Evolutionary conservation across 169 alveolate species (phyloP).

Genomic region (Cryptosporidium bovis): DNA sequence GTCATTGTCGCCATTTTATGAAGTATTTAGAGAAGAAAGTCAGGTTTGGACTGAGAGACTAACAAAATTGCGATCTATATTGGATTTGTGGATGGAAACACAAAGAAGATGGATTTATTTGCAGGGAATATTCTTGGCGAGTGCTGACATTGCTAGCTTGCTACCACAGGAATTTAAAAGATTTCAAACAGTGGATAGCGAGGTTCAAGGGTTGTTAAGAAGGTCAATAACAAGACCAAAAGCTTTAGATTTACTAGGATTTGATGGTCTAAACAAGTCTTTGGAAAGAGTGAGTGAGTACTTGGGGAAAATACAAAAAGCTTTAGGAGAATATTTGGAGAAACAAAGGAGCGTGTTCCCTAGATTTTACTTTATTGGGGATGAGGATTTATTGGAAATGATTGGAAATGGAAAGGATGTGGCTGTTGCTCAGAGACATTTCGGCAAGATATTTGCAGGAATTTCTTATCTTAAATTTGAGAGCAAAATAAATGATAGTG

Average conservation of each 20-base stretch:
- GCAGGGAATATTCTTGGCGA: conserved; percentile 96
- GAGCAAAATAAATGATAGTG: conserved; percentile 84
- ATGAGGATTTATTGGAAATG: conserved; percentile 97
- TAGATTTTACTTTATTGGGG: conserved; percentile 98
- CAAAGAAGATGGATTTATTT: conserved; percentile 97
- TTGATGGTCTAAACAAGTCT: conserved; percentile 91
- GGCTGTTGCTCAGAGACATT: conserved; percentile 92
- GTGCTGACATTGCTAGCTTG: conserved; percentile 95
- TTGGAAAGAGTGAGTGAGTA: conserved; percentile 93
- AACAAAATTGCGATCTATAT: conserved; percentile 89
- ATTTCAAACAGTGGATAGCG: conserved; percentile 94
- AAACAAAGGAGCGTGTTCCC: conserved; percentile 97
- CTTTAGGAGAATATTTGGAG: conserved; percentile 95
- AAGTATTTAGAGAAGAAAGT: conserved; percentile 94
- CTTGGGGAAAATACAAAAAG: conserved; percentile 94
- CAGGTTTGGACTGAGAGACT: conserved; percentile 96
- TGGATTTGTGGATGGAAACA: conserved; percentile 97
- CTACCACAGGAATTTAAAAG: conserved; percentile 93
- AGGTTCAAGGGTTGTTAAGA: conserved; percentile 93
- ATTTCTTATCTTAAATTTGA: conserved; percentile 88
- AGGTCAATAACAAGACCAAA: conserved; percentile 89
- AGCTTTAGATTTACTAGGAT: conserved; percentile 86
- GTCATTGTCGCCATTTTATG: conserved; percentile 93
- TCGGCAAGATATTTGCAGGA: conserved; percentile 98
- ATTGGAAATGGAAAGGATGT: conserved; percentile 97